Evolutionary conservation across 805 yeast genomes (phyloP), one percentile per base, ranked within the genome.

Genomic region (Yarrowia yakushimensis): DNA sequence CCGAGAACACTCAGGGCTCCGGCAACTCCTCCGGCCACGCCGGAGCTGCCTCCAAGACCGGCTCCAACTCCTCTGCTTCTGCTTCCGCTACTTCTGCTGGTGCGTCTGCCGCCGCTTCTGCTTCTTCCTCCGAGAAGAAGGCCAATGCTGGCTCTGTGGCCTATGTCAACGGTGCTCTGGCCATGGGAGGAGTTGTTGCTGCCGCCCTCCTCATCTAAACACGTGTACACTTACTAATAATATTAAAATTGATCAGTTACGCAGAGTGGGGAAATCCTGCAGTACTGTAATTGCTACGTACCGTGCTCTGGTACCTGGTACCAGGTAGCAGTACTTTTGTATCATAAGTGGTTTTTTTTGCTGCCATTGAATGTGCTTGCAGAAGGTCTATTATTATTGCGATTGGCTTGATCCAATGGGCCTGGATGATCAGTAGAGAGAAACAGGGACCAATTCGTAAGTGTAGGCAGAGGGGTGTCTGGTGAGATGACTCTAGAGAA

Each of bases 1-100:
- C 61, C 18, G 30, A 39, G 46, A 55, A 55, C 48, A 55, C 61
- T 23, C 36, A 39, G 46, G 61, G 61, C 30, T 55, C 61, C n/a
- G 61, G 61, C 17, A 25, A 52, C 43, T 11, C 22, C 15, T 25
- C 42, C 9, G 59, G 59, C 33, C 55, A 48, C 37, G 46, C 48
- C 15, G 46, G 37, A 27, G 60, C 68, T 42, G 41, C 41, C 7
- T 36, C 41, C 39, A 4, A 34, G 39, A 34, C 39, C 12, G 39
- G 4, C 20, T 34, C 39, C 39, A 17, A 17, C 12, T 17, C 39
- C 22, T 42, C 30, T 45, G 31, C 65, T 25, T 15, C 66, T 7
- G 27, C 65, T 3, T 28, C 67, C 11, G 20, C 64, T n/a, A 22
- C 64, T 60, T 23, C 65, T 17, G 65, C 65, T 20, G 36, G 42